These are phyloP conservation scores for Hapsidospora chrysogenum DNA, from an alignment of 495 filamentous ascomycete species.

Conservation along the genomic window DNA sequence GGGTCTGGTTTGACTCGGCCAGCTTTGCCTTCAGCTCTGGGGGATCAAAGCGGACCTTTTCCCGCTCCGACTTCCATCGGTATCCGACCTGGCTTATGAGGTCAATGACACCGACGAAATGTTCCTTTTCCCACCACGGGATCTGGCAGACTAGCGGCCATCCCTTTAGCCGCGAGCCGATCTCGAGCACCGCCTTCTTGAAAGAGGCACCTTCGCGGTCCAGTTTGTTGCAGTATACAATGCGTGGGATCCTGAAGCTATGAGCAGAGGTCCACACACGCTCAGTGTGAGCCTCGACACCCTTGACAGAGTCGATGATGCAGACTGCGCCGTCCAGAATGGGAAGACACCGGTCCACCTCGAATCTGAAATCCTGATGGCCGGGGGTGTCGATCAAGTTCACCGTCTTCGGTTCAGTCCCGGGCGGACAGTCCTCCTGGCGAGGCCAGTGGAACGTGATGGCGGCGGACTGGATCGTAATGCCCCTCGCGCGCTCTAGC, in stretches of 20 bases:
- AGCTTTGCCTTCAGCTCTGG: constrained; percentile 13
- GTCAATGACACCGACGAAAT: constrained; percentile 71
- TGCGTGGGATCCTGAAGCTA: constrained; percentile 66
- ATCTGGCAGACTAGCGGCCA: constrained; percentile 91
- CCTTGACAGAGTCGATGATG: constrained; percentile 91
- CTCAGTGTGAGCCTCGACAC: constrained; percentile 96
- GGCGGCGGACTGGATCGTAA: constrained; percentile 95
- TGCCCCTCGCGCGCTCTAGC: constrained; percentile 80
- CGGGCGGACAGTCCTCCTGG: constrained; percentile 13
- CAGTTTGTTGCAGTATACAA: constrained; percentile 90
- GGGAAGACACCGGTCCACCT: constrained; percentile 83
- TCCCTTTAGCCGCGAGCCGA: constrained; percentile 58
- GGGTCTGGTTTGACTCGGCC: constrained; percentile 14
- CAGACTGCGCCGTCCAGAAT: constrained; percentile 92
- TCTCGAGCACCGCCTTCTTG: constrained; percentile 68
- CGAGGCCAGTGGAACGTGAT: constrained; percentile 80
- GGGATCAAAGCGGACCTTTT: constrained; percentile 19
- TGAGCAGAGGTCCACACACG: constrained; percentile 90
- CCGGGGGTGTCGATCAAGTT: constrained; percentile 97
- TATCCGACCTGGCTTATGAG: constrained; percentile 47
- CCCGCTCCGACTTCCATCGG: constrained; percentile 28
- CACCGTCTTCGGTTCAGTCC: constrained; percentile 35
- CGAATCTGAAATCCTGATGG: constrained; percentile 96
- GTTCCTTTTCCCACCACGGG: constrained; percentile 76
- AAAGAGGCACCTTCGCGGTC: constrained; percentile 91